A percentile compares a stretch with the other conserved stretches of the same genome.
phyloP scores from a whole-genome alignment of 345 rosid genomes.

The Kernera saxatilis region DNA sequence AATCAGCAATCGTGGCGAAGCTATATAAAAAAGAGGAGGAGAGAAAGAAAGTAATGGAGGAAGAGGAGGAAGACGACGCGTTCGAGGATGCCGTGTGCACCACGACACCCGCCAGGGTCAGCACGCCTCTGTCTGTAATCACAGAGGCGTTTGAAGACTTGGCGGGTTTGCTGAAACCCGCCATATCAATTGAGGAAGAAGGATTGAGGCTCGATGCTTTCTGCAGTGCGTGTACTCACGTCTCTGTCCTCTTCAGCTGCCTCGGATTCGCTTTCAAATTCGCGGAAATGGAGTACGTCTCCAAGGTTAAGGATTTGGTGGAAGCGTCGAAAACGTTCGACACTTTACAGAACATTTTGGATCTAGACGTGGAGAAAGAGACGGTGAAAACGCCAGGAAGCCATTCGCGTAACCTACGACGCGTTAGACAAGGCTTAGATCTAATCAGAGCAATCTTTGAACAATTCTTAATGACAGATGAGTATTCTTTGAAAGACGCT shows the following conservation, averaged over 20 bases:
- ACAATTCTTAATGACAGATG: slow-evolving; percentile 52
- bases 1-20: slow-evolving; percentile 32
- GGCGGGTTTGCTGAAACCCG: slow-evolving; percentile 29
- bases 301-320: slow-evolving; percentile 65
- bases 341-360: slow-evolving; percentile 53
- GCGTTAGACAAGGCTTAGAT: slow-evolving; percentile 90
- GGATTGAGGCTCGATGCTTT: slow-evolving; percentile 51
- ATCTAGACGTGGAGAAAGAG: slow-evolving; percentile 57
- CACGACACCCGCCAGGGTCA: slow-evolving; percentile 11
- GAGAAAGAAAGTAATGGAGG: slow-evolving; percentile 12
- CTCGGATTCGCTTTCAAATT: slow-evolving; percentile 92
- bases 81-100: slow-evolving; percentile 26
- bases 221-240: slow-evolving; percentile 58
- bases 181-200: background rate
- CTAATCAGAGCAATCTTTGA: slow-evolving; percentile 78
- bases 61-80: slow-evolving; percentile 19
- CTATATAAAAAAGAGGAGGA: slow-evolving; percentile 23
- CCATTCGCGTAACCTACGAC: slow-evolving; percentile 70
- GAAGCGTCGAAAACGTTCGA: slow-evolving; percentile 58
- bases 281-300: slow-evolving; percentile 71
- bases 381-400: slow-evolving; percentile 77
- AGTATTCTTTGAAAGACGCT: slow-evolving; percentile 68
- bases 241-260: slow-evolving; percentile 58
- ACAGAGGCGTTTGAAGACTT: slow-evolving; percentile 63
- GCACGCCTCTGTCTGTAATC: slow-evolving; percentile 42